A percentile compares a stretch with the other conserved stretches of the same genome.
Evolutionary conservation across 768 basidiomycete species (phyloP).

Genomic region (Candolleomyces efflorescens): DNA sequence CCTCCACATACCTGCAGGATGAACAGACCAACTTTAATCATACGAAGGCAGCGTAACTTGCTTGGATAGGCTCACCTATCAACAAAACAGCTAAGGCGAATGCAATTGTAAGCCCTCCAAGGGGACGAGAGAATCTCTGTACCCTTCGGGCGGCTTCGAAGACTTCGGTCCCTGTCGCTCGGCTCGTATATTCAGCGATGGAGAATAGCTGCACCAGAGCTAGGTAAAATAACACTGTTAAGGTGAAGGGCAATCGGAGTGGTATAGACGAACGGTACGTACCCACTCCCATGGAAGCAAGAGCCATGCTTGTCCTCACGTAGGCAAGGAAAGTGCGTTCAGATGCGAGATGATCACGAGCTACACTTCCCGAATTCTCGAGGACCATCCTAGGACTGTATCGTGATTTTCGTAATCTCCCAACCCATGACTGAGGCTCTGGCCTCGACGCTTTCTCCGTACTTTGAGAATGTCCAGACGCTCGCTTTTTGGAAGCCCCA

Average conservation of each 20-base stretch:
- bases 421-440: neutral
- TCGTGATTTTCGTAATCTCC: conserved; percentile 2
- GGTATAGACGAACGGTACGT: conserved; percentile 15
- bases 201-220: conserved; percentile 15
- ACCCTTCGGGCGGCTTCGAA: neutral
- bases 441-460: neutral
- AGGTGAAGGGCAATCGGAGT: neutral
- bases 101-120: conserved; percentile 9
- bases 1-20: conserved; percentile 7
- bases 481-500: neutral
- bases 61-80: conserved; percentile 3
- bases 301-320: conserved; percentile 49
- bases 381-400: conserved; percentile 20
- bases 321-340: conserved; percentile 56
- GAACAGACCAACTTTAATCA: neutral
- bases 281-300: conserved; percentile 51
- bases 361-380: conserved; percentile 49
- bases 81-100: conserved; percentile 6
- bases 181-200: conserved; percentile 9
- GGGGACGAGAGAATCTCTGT: conserved; percentile 9
- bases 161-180: neutral
- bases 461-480: neutral
- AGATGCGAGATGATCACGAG: conserved; percentile 51
- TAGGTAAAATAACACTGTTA: neutral
- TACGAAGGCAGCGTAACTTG: neutral